phyloP scores from a whole-genome alignment of 345 rosid species.

The Citrus trifoliata region DNA sequence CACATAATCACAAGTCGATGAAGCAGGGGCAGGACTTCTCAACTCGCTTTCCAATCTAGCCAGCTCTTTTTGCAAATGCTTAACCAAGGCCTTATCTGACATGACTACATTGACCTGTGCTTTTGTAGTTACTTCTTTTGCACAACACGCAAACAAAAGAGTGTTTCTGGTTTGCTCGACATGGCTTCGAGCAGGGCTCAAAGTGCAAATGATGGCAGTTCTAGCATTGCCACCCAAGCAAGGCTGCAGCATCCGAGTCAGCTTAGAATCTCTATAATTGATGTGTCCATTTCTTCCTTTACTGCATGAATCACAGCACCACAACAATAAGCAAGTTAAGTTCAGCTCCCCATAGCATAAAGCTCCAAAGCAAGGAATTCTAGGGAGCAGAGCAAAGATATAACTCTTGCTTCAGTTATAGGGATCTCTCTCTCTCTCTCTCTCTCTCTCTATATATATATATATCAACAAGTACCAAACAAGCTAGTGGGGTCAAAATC shows the following conservation, averaged over 20 bases:
- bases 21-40: conserved; percentile 59
- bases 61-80: conserved; percentile 87
- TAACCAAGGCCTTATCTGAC: conserved; percentile 98
- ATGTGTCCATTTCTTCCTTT: conserved; percentile 92
- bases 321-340: conserved; percentile 11
- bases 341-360: not conserved
- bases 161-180: conserved; percentile 99
- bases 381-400: not conserved
- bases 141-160: conserved; percentile 93
- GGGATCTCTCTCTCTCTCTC: not conserved
- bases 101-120: conserved; percentile 97
- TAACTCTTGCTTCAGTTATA: not conserved
- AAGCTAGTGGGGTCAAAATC: not conserved
- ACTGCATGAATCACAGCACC: conserved; percentile 44
- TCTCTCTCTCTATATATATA: too few relatives aligned
- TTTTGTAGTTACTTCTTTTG: conserved; percentile 93
- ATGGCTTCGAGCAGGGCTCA: conserved; percentile 96
- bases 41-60: conserved; percentile 94
- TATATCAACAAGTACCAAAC: not conserved
- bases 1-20: conserved; percentile 57
- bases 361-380: not conserved
- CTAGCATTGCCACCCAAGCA: conserved; percentile 97
- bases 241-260: conserved; percentile 91
- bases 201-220: conserved; percentile 91
- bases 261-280: conserved; percentile 94